These are phyloP conservation scores for Withania somnifera DNA, from an alignment of 305 asterid genomes.

Conservation along the genomic window DNA sequence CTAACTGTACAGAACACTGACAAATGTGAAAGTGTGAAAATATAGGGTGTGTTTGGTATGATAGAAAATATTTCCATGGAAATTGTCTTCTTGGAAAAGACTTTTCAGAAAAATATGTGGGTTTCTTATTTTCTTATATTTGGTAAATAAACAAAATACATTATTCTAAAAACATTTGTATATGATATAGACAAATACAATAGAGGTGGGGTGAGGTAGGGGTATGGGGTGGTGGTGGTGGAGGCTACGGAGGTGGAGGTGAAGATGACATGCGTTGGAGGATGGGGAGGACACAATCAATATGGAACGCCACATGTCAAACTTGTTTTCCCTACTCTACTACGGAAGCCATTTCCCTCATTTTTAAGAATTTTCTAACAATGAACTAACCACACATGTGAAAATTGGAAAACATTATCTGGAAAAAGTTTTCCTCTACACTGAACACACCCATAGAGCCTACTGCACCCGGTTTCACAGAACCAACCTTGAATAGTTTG, in stretches of 20 bases:
- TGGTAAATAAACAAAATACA: background rate
- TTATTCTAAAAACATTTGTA: background rate
- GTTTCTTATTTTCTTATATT: background rate
- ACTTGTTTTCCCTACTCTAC: background rate
- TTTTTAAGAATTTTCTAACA: background rate
- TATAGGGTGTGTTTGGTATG: background rate
- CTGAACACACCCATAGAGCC: background rate
- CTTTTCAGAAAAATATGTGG: background rate
- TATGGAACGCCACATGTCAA: background rate
- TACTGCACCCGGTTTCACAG: background rate
- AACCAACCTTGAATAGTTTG: conserved; percentile 70
- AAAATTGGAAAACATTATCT: background rate
- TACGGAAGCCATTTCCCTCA: background rate
- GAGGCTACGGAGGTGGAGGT: background rate
- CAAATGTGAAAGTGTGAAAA: background rate
- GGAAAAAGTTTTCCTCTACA: background rate
- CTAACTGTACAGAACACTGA: background rate
- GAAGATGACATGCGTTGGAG: background rate
- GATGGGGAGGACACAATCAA: background rate
- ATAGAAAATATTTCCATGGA: background rate
- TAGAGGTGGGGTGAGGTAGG: background rate
- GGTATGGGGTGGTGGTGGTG: background rate
- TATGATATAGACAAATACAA: background rate
- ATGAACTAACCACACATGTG: background rate
- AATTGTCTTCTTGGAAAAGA: background rate